Conservation (phyloP, 106 monocot species). For the Ottelia alismoides region DNA sequence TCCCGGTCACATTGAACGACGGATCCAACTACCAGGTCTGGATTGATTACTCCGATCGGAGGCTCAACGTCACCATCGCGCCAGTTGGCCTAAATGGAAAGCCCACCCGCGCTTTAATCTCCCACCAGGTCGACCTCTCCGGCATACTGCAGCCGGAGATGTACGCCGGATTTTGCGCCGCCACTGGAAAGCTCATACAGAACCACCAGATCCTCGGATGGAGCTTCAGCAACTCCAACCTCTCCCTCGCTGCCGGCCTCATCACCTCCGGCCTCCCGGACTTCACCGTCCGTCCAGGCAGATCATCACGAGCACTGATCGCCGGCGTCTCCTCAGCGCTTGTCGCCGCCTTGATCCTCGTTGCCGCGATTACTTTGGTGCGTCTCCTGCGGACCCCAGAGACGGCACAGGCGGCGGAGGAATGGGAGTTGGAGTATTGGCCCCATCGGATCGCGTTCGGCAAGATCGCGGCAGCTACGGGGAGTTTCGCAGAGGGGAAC, state of each 20-base stretch:
- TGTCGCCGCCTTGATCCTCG: conserved; percentile 19
- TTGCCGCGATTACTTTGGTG: conserved; percentile 19
- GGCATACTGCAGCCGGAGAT: conserved; percentile 1
- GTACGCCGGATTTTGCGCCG: conserved; percentile 5
- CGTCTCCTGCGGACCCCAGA: conserved; percentile 1
- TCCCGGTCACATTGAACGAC: no score
- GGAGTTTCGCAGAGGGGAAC: conserved; percentile 13
- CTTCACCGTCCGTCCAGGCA: conserved; percentile 5
- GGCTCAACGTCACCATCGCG: no score
- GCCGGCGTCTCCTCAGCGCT: conserved; percentile 1
- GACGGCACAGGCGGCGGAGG: conserved; percentile 11
- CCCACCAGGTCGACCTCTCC: neutral
- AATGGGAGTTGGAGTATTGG: conserved; percentile 10
- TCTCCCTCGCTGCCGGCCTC: no score
- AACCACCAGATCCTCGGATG: no score
- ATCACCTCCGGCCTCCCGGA: neutral
- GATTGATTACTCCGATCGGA: no score
- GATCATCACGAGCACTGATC: neutral
- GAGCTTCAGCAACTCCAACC: no score
- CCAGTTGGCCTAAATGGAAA: neutral
- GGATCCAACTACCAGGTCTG: neutral
- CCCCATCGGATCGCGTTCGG: conserved; percentile 11
- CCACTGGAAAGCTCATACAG: neutral
- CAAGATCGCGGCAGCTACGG: conserved; percentile 18
- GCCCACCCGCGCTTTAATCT: neutral